Conservation (phyloP, 306 rosid genomes). For the Dalbergia cochinchinensis region DNA sequence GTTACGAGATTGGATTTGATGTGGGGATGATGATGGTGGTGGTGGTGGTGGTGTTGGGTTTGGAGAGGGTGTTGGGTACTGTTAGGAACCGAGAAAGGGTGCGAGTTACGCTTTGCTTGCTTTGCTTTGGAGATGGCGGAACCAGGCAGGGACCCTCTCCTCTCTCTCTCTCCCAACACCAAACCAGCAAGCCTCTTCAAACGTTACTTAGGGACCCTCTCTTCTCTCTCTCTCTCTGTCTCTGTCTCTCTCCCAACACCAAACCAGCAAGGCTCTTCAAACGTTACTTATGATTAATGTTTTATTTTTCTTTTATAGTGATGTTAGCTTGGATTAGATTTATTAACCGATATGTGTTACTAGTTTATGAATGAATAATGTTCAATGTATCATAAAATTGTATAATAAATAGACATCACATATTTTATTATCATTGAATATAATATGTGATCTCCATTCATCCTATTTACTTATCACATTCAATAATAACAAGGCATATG, state of each 20-base stretch:
- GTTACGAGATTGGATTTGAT: conserved; percentile 17
- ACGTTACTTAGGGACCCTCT: neutral
- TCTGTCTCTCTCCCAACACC: no score
- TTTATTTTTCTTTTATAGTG: no score
- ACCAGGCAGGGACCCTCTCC: neutral
- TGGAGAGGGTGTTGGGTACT: neutral
- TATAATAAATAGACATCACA: no score
- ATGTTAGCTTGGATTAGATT: no score
- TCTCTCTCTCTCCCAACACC: neutral
- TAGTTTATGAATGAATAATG: no score
- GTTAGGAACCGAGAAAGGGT: conserved; percentile 36
- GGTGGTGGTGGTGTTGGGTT: neutral
- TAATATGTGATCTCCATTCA: no score
- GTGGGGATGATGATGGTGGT: neutral
- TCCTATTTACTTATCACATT: no score
- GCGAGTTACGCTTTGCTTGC: conserved; percentile 36
- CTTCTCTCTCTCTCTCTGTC: neutral
- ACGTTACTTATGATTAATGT: no score
- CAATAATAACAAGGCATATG: no score
- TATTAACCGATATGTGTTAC: no score
- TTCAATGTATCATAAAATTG: no score
- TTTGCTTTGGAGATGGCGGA: conserved; percentile 37
- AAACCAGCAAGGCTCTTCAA: neutral
- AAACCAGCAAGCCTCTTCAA: neutral
- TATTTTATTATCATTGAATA: no score